Evolutionary conservation across 352 stramenopile species (phyloP), one percentile per base, ranked within the genome.

Genomic region (Phytophthora citricola): DNA sequence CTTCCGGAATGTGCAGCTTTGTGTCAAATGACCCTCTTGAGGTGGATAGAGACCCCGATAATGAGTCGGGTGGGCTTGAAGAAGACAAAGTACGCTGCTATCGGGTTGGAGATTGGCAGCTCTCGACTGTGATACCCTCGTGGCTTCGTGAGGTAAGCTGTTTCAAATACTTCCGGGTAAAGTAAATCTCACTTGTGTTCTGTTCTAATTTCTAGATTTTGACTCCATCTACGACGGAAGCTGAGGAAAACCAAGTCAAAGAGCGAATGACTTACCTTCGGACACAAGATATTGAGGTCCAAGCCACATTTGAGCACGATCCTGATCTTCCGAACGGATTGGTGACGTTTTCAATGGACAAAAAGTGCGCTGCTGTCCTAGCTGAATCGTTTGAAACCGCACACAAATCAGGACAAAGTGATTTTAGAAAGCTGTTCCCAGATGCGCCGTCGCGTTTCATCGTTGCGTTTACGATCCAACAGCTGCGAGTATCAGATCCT

Each of bases 131-230:
- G n/a, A 14, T 69, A 11, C 65, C 65, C 1, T 15, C 36, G 2
- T 73, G 65, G 65, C 51, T 73, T 29, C 58, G 38, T 31, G 59
- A 73, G 65, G 65, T 73, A 66, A 27, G 27, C 29, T 52, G 12
- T 26, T 2, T 22, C 20, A 57, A 5, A 10, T 6, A 17, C 50
- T 11, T 26, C 12, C 2, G 10, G 11, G 15, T 26, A 38, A 17
- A 14, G 32, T 36, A 59, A 29, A 10, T 10, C 29, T 50, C 14
- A 46, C 7, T 66, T n/a, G 22, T 15, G 2, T 50, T 45, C 3
- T 57, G 15, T 24, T 15, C 7, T 48, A n/a, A 29, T 38, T 10
- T 39, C 3, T 22, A 72, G 64, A 43, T 72, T 44, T 54, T 73
- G 34, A 46, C 52, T 27, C 65, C 64, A 56, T 11, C 29, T n/a